These are phyloP conservation scores for Gossypium davidsonii DNA, from an alignment of 441 rosid species.

Conservation along the genomic window DNA sequence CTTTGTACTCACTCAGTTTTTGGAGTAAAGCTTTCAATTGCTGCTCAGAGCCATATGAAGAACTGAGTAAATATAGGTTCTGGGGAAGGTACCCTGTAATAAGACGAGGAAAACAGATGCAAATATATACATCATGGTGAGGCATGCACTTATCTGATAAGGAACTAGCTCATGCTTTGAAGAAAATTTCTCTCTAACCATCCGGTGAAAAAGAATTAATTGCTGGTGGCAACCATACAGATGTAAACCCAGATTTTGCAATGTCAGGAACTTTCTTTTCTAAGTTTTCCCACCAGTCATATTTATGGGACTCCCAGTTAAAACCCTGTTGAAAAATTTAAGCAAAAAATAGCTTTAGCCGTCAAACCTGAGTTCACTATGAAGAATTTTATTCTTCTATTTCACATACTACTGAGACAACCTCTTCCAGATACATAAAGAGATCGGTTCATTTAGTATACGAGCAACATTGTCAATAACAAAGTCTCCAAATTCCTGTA, in stretches of 20 bases:
- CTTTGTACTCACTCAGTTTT: constrained; percentile 67
- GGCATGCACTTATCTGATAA: not conserved
- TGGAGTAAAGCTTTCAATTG: constrained; percentile 54
- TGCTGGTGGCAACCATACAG: constrained; percentile 89
- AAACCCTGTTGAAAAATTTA: constrained; percentile 49
- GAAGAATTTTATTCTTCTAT: not conserved
- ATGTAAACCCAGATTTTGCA: constrained; percentile 79
- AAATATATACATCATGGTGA: not conserved
- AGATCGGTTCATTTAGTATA: not conserved
- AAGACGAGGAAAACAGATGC: not conserved
- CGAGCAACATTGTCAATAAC: not conserved
- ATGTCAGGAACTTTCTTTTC: constrained; percentile 63
- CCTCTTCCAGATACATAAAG: not conserved
- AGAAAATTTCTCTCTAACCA: constrained; percentile 37
- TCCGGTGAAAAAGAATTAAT: constrained; percentile 69
- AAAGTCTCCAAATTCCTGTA: not conserved
- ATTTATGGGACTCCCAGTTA: constrained; percentile 90
- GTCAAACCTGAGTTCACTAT: constrained; percentile 6
- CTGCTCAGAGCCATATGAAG: constrained; percentile 85
- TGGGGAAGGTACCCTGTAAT: constrained; percentile 85
- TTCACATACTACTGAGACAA: not conserved
- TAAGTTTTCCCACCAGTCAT: constrained; percentile 88
- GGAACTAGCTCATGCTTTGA: constrained; percentile 1
- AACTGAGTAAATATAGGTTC: constrained; percentile 70
- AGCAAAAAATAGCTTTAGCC: constrained; percentile 6